These are phyloP conservation scores for Rhizopus arrhizus DNA, from an alignment of 371 early-diverging fungal genomes.

Conservation along the genomic window DNA sequence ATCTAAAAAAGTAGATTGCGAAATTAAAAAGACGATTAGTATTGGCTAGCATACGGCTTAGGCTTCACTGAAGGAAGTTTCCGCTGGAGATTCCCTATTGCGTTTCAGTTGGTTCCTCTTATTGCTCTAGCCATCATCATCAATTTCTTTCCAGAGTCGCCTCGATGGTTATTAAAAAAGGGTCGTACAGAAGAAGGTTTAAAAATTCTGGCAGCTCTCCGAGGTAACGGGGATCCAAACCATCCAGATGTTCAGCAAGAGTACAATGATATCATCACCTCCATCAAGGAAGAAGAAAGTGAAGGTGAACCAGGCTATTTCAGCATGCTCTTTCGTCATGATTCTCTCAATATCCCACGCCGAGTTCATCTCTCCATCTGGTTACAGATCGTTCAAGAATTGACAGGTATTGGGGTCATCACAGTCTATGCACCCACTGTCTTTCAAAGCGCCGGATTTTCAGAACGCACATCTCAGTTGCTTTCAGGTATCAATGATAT, in stretches of 20 bases:
- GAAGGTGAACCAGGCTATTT: slow-evolving; percentile 42
- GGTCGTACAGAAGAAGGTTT: slow-evolving; percentile 45
- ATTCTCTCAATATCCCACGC: slow-evolving; percentile 41
- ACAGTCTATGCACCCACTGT: slow-evolving; percentile 48
- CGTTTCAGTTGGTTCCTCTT: slow-evolving; percentile 45
- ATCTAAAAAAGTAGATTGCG: neutral
- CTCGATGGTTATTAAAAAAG: slow-evolving; percentile 39
- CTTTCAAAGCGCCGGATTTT: slow-evolving; percentile 39
- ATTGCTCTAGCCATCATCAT: slow-evolving; percentile 35
- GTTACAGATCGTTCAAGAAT: slow-evolving; percentile 49
- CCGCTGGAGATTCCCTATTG: slow-evolving; percentile 49
- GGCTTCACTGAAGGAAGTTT: slow-evolving; percentile 39
- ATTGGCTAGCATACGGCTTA: slow-evolving; percentile 49
- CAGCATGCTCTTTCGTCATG: slow-evolving; percentile 40
- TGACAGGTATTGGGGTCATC: slow-evolving; percentile 45
- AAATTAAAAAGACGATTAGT: slow-evolving; percentile 17
- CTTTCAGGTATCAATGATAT: slow-evolving; percentile 45
- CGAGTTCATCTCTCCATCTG: slow-evolving; percentile 49
- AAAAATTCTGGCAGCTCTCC: slow-evolving; percentile 40
- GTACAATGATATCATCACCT: slow-evolving; percentile 33
- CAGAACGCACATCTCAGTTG: slow-evolving; percentile 33
- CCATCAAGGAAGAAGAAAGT: slow-evolving; percentile 33
- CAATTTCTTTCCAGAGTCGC: slow-evolving; percentile 44
- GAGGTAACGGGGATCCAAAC: slow-evolving; percentile 39
- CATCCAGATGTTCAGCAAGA: slow-evolving; percentile 40